Base-by-base conservation (phyloP, 1,284 basidiomycete genomes). In the Puccinia polysora region DNA sequence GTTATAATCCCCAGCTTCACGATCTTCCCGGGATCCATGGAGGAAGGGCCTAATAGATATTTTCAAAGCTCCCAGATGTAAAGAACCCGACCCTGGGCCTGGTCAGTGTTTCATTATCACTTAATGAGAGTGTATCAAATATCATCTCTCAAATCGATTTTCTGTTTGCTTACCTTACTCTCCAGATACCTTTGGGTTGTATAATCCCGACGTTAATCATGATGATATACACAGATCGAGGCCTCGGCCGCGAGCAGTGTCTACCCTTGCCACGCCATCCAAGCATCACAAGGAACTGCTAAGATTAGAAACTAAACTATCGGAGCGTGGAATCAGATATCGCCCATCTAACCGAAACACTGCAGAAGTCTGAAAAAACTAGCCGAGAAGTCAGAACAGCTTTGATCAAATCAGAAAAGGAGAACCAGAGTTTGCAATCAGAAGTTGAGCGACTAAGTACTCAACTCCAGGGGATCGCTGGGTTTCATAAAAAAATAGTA, bases 11-110 rank as follows among this genome's bases (percentile, higher is more conserved):
- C 20, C 25, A 32, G 43, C 36, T 60, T 14, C 67, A 70, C 50
- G 67, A 60, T 60, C 67, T 3, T 43, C 40, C n/a, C 28, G 49
- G 50, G 67, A 70, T 49, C 67, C 67, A n/a, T 70, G 67, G 67
- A 47, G 67, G 47, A 70, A 70, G 50, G 67, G 67, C 52, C 56
- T 56, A 40, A 25, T 70, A 60, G 67, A 70, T n/a, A 70, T 70
- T 45, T 70, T 70, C 55, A 59, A 60, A 50, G 67, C 67, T 45
- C 58, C 67, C 28, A 43, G 67, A 60, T 50, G 28, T 36, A 49
- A 70, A 53, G 53, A 56, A 38, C 58, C 40, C 4, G 43, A 59
- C n/a, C 36, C 43, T 30, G 58, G 67, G 49, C 56, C 67, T 25
- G 58, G 67, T 68, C n/a, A 55, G 67, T 20, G 30, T 23, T 15